Evolutionary conservation across 2,329 filamentous ascomycete species (phyloP), one percentile per base, ranked within the genome.

Genomic region (Fusarium anthophilum): DNA sequence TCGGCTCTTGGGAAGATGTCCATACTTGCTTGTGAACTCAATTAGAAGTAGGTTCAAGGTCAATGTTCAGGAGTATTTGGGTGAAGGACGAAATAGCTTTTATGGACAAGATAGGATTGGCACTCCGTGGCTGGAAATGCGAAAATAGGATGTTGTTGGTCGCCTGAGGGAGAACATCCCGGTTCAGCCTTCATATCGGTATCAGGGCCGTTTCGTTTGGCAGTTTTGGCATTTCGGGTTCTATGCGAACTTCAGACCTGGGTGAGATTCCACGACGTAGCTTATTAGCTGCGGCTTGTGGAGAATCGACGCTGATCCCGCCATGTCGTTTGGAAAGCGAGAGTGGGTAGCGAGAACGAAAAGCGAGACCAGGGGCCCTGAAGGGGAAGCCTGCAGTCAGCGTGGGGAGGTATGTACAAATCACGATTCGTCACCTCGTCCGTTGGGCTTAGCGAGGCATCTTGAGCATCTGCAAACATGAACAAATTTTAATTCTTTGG

Each of bases 221-320:
- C 41, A 44, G 6, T 8, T 3, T 22, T 20, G 4, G 32, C 8
- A 59, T 59, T 2, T 48, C n/a, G 55, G 8, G 11, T 51, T 28
- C 11, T 32, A 30, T 47, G 56, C 44, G 44, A 59, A 37, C 32
- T 1, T 3, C 2, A 20, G 12, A 10, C 11, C 4, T 13, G 43
- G 7, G 6, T 18, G n/a, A 5, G 6, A 8, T 44, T 11, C n/a
- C 1, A 5, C 10, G n/a, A 2, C 7, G 11, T 20, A 9, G 12
- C 24, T 20, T 26, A 45, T 45, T 8, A 20, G 24, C n/a, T 57
- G 5, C 28, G 11, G n/a, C 20, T 14, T 14, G 8, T 26, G 24
- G 24, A 44, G 10, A 18, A 15, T 7, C 17, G 15, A 24, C 8
- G 2, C n/a, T 11, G 17, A 26, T 8, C 24, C 30, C 30, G 24